phyloP scores from a whole-genome alignment of 257 asterid genomes.

The Solanum sejunctum region DNA sequence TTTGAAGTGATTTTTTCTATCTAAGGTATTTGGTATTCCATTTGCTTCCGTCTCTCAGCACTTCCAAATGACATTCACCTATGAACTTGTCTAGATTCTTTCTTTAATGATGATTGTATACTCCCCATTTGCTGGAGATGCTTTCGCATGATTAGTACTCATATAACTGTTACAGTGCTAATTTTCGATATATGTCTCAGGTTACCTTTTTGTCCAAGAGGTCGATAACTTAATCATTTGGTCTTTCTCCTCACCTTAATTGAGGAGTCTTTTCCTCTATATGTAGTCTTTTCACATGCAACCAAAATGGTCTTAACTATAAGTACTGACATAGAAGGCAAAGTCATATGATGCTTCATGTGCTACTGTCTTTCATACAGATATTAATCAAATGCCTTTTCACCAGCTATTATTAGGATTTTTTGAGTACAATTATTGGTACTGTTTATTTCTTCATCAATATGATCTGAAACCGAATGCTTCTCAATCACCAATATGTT shows the following conservation, averaged over 20 bases:
- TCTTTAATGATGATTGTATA: background rate
- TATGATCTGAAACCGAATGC: background rate
- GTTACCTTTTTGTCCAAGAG: background rate
- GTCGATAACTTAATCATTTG: background rate
- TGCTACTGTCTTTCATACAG: background rate
- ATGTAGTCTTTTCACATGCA: background rate
- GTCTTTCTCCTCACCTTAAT: background rate
- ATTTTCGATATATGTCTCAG: background rate
- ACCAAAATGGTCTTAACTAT: background rate
- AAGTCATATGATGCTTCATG: background rate
- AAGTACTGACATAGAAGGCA: background rate
- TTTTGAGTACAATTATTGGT: background rate
- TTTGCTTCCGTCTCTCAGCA: background rate
- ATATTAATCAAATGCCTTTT: background rate
- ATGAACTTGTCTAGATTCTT: background rate
- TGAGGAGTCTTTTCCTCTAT: background rate
- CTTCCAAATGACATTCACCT: background rate
- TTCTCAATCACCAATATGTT: background rate
- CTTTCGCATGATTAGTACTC: background rate
- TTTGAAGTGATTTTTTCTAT: background rate
- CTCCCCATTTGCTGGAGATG: background rate
- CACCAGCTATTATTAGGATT: background rate
- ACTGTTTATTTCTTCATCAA: background rate
- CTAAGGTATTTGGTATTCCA: background rate
- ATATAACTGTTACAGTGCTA: background rate